These are phyloP conservation scores for Deuterostichococcus epilithicus DNA, from an alignment of 139 green algal species.

Conservation along the genomic window DNA sequence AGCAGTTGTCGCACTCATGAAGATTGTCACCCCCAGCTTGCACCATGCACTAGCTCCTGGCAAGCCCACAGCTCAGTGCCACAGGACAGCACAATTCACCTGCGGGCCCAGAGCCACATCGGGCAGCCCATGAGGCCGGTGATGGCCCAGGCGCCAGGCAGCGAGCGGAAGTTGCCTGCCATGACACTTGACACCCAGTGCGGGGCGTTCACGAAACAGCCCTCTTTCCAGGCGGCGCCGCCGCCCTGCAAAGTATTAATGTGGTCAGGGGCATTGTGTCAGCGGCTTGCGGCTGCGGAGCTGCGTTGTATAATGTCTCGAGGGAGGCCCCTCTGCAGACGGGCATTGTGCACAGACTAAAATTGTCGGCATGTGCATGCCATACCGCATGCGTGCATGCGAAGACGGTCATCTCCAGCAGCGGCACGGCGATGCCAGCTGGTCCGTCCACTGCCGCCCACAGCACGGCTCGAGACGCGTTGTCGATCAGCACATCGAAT, in stretches of 20 bases:
- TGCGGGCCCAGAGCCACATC: conserved; percentile 40
- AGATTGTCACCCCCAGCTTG: conserved; percentile 1
- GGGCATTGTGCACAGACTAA: background rate
- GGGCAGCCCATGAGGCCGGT: conserved; percentile 47
- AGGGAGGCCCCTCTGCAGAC: background rate
- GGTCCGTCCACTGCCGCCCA: conserved; percentile 25
- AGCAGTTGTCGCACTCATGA: background rate
- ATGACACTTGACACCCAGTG: conserved; percentile 34
- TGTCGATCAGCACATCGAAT: conserved; percentile 52
- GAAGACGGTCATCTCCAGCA: conserved; percentile 45
- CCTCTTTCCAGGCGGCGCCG: conserved; percentile 39
- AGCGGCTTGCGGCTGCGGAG: background rate
- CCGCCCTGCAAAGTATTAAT: conserved; percentile 11
- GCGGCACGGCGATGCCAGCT: conserved; percentile 4
- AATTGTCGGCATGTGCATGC: background rate
- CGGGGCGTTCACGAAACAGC: conserved; percentile 29
- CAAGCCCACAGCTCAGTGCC: background rate
- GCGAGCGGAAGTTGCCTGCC: conserved; percentile 33
- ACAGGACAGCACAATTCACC: background rate
- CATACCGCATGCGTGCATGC: conserved; percentile 37
- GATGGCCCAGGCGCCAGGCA: conserved; percentile 31
- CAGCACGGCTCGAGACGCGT: conserved; percentile 30
- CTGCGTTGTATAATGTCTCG: background rate
- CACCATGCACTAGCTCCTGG: background rate
- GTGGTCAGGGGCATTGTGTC: background rate